A percentile compares a stretch with the other conserved stretches of the same genome.
phyloP scores from a whole-genome alignment of 176 grass and related monocot genomes.

The Areca catechu region DNA sequence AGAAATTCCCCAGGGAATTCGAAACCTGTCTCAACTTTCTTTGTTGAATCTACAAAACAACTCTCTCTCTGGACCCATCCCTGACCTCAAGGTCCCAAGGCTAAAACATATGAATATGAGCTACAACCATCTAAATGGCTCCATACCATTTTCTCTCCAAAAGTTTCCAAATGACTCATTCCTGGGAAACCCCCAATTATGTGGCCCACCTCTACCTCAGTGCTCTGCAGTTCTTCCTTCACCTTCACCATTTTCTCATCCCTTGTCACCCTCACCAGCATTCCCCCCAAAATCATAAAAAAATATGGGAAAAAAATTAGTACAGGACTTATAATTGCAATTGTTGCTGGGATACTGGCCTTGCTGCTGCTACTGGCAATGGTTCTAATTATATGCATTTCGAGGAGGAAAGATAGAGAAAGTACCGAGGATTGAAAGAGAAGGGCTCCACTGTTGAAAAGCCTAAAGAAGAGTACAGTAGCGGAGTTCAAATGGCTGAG shows the following conservation, averaged over 20 bases:
- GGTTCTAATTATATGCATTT: conserved; percentile 48
- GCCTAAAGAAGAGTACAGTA: conserved; percentile 65
- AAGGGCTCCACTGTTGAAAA: conserved; percentile 37
- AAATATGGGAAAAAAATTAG: conserved; percentile 34
- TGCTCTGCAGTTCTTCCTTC: conserved; percentile 36
- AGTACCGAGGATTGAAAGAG: conserved; percentile 26
- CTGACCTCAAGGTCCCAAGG: conserved; percentile 53
- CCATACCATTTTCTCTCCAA: conserved; percentile 65
- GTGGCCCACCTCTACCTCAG: conserved; percentile 58
- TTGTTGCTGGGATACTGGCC: conserved; percentile 43
- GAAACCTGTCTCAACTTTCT: conserved; percentile 59
- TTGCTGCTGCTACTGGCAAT: conserved; percentile 53
- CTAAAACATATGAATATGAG: conserved; percentile 77
- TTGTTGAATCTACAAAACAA: conserved; percentile 61
- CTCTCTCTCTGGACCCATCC: conserved; percentile 69
- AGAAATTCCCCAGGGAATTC: conserved; percentile 45
- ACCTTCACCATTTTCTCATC: conserved; percentile 26
- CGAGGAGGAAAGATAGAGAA: conserved; percentile 55
- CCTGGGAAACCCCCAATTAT: conserved; percentile 61
- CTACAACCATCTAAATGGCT: conserved; percentile 67
- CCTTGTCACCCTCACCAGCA: conserved; percentile 30
- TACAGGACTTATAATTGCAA: conserved; percentile 52
- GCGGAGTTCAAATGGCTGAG: conserved; percentile 74
- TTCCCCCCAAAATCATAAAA: conserved; percentile 27
- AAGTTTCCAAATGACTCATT: conserved; percentile 66